A percentile compares a stretch with the other conserved stretches of the same genome.
Conservation (phyloP, 495 filamentous ascomycete species). For the Entonaema liquescens region DNA sequence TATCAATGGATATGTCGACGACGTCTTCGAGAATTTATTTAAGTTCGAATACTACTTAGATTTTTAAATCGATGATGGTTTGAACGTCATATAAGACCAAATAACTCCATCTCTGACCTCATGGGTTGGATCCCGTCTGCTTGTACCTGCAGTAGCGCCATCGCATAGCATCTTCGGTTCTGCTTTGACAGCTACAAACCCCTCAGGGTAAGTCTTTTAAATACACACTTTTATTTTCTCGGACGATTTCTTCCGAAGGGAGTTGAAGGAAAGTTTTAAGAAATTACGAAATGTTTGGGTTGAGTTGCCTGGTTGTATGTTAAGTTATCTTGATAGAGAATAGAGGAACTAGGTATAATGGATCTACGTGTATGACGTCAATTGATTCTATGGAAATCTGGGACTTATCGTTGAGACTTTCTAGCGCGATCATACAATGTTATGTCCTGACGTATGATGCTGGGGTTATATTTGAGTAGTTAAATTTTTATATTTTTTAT, state of each 20-base stretch:
- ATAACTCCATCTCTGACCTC: slow-evolving; percentile 15
- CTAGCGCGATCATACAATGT: too few relatives aligned
- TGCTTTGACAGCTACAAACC: not conserved
- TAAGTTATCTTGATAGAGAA: too few relatives aligned
- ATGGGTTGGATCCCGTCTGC: slow-evolving; percentile 1
- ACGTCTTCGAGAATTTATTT: not conserved
- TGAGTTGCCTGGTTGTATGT: too few relatives aligned
- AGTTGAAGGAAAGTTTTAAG: too few relatives aligned
- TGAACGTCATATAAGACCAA: slow-evolving; percentile 6
- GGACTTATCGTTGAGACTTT: too few relatives aligned
- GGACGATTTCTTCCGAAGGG: too few relatives aligned
- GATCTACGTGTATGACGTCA: slow-evolving; percentile 1
- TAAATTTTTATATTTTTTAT: too few relatives aligned
- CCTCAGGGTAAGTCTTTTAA: too few relatives aligned
- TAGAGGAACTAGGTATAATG: not conserved
- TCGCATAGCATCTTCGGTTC: not conserved
- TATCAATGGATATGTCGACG: not conserved
- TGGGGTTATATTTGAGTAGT: too few relatives aligned
- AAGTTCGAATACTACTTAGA: not conserved
- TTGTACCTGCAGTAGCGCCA: slow-evolving; percentile 26
- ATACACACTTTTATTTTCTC: too few relatives aligned
- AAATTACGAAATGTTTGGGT: too few relatives aligned
- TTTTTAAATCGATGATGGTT: slow-evolving; percentile 18
- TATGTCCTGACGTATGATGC: too few relatives aligned
- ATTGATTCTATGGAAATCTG: not conserved